Percentiles rank a stretch among this genome's conserved stretches.
phyloP scores from a whole-genome alignment of 2,329 filamentous ascomycete genomes.

The Fusarium odoratissimum region DNA sequence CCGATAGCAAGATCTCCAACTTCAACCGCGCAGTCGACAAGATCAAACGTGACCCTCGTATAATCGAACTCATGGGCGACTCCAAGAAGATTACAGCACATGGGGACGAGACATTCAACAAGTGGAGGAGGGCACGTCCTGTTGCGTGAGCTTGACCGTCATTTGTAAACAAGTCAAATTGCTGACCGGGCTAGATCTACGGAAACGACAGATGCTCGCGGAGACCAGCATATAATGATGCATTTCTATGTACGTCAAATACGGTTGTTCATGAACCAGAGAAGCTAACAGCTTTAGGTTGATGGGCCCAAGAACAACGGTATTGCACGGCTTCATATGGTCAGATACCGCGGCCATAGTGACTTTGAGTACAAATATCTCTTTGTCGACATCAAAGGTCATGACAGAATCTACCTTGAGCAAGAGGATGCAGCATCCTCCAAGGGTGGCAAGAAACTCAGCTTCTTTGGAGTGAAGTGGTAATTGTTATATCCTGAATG shows the following conservation, averaged over 20 bases:
- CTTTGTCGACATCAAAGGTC: conserved; percentile 81
- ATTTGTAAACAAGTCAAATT: background rate
- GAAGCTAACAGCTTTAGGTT: conserved; percentile 61
- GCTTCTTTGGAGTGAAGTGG: conserved; percentile 73
- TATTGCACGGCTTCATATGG: conserved; percentile 81
- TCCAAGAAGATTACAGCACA: conserved; percentile 80
- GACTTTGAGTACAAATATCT: conserved; percentile 85
- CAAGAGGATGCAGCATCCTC: conserved; percentile 61
- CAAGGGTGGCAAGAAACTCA: conserved; percentile 58
- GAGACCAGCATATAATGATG: conserved; percentile 84
- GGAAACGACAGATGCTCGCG: conserved; percentile 75
- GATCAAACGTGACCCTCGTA: conserved; percentile 78
- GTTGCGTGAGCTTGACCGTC: conserved; percentile 60
- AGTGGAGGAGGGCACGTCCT: conserved; percentile 78
- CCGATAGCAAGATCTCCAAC: conserved; percentile 85
- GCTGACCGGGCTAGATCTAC: conserved; percentile 66
- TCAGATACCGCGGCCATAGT: conserved; percentile 70
- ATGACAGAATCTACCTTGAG: conserved; percentile 73
- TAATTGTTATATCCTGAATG: conserved; percentile 15
- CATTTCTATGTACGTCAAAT: conserved; percentile 77
- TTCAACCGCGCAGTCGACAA: conserved; percentile 89
- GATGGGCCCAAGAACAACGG: conserved; percentile 81
- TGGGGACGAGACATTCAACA: conserved; percentile 83
- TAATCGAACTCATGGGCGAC: conserved; percentile 79
- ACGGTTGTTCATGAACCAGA: background rate